These are phyloP conservation scores for Falciphora oryzae DNA, from an alignment of 2,329 filamentous ascomycete genomes.

Conservation along the genomic window DNA sequence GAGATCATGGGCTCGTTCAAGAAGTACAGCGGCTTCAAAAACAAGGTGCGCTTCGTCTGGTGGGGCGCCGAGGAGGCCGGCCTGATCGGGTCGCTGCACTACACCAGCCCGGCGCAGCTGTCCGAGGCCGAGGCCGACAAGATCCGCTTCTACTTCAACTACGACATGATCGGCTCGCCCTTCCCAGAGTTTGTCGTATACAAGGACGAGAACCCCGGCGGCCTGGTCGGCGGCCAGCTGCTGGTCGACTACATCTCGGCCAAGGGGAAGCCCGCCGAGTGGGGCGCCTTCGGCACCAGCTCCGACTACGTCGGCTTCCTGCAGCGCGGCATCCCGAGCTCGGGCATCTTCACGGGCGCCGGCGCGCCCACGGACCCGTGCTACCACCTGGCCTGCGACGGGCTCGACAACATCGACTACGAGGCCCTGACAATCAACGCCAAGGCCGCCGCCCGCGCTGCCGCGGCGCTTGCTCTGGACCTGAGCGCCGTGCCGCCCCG, in stretches of 20 bases:
- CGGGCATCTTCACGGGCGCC: constrained; percentile 55
- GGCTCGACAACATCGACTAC: constrained; percentile 44
- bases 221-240: constrained; percentile 40
- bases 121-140: constrained; percentile 38
- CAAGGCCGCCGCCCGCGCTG: constrained; percentile 46
- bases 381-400: constrained; percentile 41
- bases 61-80: constrained; percentile 54
- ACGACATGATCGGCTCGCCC: constrained; percentile 51
- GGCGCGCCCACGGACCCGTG: constrained; percentile 41
- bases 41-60: constrained; percentile 54
- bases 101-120: constrained; percentile 39
- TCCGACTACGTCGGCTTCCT: constrained; percentile 58
- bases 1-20: constrained; percentile 53
- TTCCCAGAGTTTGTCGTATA: constrained; percentile 48
- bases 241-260: constrained; percentile 60
- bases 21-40: constrained; percentile 46
- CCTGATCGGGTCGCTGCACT: constrained; percentile 49
- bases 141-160: constrained; percentile 51
- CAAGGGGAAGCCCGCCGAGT: constrained; percentile 59
- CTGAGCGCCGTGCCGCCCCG: constrained; percentile 31
- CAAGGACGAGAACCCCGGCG: constrained; percentile 35
- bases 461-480: constrained; percentile 42
- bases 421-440: constrained; percentile 49
- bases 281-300: constrained; percentile 44
- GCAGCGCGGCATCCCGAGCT: constrained; percentile 46